A percentile compares a stretch with the other conserved stretches of the same genome.
Conservation (phyloP, 192 early-diverging fungal genomes). For the Dissophora globulifera region DNA sequence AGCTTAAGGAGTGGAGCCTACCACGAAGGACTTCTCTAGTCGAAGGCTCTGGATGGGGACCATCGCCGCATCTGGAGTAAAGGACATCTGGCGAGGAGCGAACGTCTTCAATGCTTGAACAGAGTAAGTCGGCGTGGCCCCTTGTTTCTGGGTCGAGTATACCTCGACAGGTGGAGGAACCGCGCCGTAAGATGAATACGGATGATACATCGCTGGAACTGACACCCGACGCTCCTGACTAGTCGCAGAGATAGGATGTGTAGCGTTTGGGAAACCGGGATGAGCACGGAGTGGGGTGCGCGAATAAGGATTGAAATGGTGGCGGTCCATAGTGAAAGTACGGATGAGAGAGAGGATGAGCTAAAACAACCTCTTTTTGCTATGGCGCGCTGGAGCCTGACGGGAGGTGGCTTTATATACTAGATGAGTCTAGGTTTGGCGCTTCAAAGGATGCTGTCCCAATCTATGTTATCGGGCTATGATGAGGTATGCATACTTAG, state of each 20-base stretch:
- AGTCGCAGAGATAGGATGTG: not conserved
- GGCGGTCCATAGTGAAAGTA: conserved; percentile 1
- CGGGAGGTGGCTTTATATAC: too few species aligned
- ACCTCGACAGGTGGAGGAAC: not conserved
- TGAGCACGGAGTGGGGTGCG: not conserved
- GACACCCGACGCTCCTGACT: not conserved
- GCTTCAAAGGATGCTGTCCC: too few species aligned
- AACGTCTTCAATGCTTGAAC: conserved; percentile 27
- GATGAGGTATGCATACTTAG: too few species aligned
- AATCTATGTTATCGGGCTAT: too few species aligned
- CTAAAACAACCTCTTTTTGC: too few species aligned
- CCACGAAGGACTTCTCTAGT: conserved; percentile 24
- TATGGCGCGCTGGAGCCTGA: too few species aligned
- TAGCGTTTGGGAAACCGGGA: not conserved
- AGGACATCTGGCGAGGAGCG: conserved; percentile 16
- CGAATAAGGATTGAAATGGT: conserved; percentile 2
- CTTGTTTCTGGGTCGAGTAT: not conserved
- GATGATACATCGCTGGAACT: not conserved
- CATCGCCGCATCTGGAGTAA: conserved; percentile 21
- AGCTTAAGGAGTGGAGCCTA: too few species aligned
- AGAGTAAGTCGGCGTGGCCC: conserved; percentile 15
- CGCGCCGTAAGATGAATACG: not conserved
- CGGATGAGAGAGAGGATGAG: not conserved
- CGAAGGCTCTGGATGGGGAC: conserved; percentile 32
- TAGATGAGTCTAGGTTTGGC: too few species aligned